Evolutionary conservation across 495 filamentous ascomycete species (phyloP), one percentile per base, ranked within the genome.

Genomic region (Penicillium bovifimosum): DNA sequence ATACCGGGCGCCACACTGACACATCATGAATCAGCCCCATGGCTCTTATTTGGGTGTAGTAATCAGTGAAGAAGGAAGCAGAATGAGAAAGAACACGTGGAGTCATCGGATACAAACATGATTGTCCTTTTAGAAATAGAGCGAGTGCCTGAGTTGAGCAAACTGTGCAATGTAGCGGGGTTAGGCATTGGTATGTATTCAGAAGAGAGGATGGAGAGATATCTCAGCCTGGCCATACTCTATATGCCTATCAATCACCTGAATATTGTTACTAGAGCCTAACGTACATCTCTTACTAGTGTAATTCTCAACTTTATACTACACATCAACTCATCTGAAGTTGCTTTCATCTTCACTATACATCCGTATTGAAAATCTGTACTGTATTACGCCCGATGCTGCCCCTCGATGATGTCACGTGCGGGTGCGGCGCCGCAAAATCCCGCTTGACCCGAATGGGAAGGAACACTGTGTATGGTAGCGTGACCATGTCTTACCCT

Each of bases 381-480:
- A 34, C 24, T 0, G 29, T 41, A 34, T 50, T 33, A 16, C 11
- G 17, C 9, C 18, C 9, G 11, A 20, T 29, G 20, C 26, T 56
- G 60, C 52, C 59, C 60, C 62, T 65, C 62, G 55, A 65, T 65
- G 60, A 65, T 65, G 62, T 65, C 62, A 65, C 62, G 62, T 65
- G 62, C 50, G 54, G 56, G 50, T 54, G 59, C 55, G 61, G 61
- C 61, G 58, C 42, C 33, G 48, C 35, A 50, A 50, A 32, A 18
- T 35, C 32, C 50, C 40, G 50, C 46, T 55, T 51, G 46, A 27
- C 56, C 46, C 38, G 35, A 64, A 54, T 20, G 41, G 54, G 61
- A 58, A 64, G 50, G 45, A 36, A 43, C 41, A 11, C 3, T 28
- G 8, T 13, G 9, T 43, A 17, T 9, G 29, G 13, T 49, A 38